phyloP scores from a whole-genome alignment of 2,329 filamentous ascomycete species.

The Fusarium brevicatenulatum region DNA sequence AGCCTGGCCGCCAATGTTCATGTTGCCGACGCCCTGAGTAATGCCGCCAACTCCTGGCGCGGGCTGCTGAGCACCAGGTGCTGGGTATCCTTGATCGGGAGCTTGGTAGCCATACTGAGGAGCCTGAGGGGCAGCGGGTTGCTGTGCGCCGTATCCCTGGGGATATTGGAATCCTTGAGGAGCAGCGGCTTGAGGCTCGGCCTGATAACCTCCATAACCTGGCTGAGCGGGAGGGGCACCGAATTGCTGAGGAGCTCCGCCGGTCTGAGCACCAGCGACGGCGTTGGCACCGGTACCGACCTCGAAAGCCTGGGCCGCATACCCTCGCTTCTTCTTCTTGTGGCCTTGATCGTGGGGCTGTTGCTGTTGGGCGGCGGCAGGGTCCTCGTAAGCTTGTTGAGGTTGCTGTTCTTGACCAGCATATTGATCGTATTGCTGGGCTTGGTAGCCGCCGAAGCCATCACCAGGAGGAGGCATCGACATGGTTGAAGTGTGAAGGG shows the following conservation, averaged over 20 bases:
- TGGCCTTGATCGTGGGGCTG: slow-evolving; percentile 52
- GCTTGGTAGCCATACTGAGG: slow-evolving; percentile 72
- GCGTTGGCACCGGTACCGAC: slow-evolving; percentile 90
- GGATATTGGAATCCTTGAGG: slow-evolving; percentile 55
- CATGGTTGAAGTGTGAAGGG: slow-evolving; percentile 56
- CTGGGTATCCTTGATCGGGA: slow-evolving; percentile 73
- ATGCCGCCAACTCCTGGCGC: slow-evolving; percentile 69
- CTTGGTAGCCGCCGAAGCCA: slow-evolving; percentile 53
- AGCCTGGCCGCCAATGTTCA: slow-evolving; percentile 73
- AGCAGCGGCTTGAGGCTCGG: slow-evolving; percentile 54
- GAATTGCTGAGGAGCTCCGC: slow-evolving; percentile 55
- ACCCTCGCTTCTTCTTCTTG: slow-evolving; percentile 92
- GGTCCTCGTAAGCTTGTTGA: slow-evolving; percentile 53
- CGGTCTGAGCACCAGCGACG: slow-evolving; percentile 59
- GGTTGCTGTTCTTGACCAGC: slow-evolving; percentile 54
- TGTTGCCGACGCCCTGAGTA: slow-evolving; percentile 85
- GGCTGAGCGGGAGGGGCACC: slow-evolving; percentile 58
- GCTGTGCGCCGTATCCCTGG: slow-evolving; percentile 57
- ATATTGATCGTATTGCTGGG: slow-evolving; percentile 58
- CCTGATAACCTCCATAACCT: slow-evolving; percentile 70
- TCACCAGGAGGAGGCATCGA: slow-evolving; percentile 65
- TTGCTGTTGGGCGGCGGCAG: slow-evolving; percentile 44
- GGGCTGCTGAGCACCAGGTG: slow-evolving; percentile 54
- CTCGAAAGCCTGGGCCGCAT: slow-evolving; percentile 94
- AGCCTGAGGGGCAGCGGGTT: slow-evolving; percentile 50